Evolutionary conservation across 75 land plant species (phyloP), one percentile per base, ranked within the genome.

Genomic region (Pinus tabuliformis): DNA sequence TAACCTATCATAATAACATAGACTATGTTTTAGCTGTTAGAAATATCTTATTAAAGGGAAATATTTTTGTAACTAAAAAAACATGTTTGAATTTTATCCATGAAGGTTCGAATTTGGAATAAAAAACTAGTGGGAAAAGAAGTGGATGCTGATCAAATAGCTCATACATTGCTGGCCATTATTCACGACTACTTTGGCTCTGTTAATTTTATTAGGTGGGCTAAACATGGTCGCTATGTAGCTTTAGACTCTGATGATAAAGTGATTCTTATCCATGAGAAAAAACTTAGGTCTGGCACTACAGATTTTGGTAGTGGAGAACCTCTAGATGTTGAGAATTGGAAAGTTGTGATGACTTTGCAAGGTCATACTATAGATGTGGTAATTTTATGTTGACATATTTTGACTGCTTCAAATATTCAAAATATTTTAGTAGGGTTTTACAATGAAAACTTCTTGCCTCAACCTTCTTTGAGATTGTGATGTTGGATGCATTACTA

Each of bases 281-380:
- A 89, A 68, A 89, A 90, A 77, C 89, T 95, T 58, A 95, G 99
- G 42, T 87, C 91, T n/a, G 99, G 95, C 28, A 96, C 95, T 28
- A 86, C 91, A n/a, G 99, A 96, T 64, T 96, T 96, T 86, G 99
- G 99, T 2, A 96, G 97, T 83, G 97, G 97, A 33, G 97, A 96
- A 84, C 94, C 97, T 37, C 93, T 97, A 26, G 92, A 96, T 89
- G 85, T 94, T 33, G 99, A 96, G 79, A 96, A 96, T 58, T 96
- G 99, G 99, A 96, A 96, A 86, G 93, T 92, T 54, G 76, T 81
- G 17, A 80, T 90, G 89, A 94, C 95, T 42, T 82, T 96, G 62
- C 86, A 97, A 61, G 99, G 99, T 56, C 99, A 96, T 77, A 94
- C 99, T 80, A 95, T 97, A 15, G 99, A 94, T 82, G 99, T 96